Evolutionary conservation across 768 basidiomycete species (phyloP).

Genomic region (Lactarius evosmus): DNA sequence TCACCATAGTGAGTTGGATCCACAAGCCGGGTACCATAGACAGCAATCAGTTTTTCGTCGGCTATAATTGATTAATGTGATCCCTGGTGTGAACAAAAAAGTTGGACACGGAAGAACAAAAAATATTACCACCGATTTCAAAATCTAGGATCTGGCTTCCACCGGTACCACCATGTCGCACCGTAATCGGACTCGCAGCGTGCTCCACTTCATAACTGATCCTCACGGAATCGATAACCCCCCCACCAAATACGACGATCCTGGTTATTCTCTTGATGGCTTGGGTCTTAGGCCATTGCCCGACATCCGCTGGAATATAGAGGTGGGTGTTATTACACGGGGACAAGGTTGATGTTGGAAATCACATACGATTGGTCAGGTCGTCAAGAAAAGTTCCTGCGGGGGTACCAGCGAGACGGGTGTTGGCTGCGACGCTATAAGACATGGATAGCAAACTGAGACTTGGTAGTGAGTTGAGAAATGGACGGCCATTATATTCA

Average conservation of each 20-base stretch:
- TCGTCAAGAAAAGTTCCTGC: neutral
- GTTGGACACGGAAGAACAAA: no score
- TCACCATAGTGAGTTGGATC: no score
- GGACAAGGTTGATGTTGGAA: neutral
- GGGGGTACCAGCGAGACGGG: neutral
- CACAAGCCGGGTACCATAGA: no score
- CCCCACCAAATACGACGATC: neutral
- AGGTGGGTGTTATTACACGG: neutral
- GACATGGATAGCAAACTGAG: neutral
- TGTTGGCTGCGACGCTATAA: neutral
- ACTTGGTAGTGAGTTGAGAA: neutral
- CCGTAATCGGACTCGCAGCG: neutral
- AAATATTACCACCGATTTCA: neutral
- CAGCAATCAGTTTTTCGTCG: no score
- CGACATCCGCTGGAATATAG: neutral
- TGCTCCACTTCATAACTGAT: neutral
- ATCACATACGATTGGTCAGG: neutral
- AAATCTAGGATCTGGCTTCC: no score
- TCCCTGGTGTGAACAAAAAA: no score
- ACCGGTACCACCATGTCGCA: neutral
- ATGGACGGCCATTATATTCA: neutral
- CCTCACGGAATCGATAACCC: neutral
- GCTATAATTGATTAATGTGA: no score
- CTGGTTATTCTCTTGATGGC: neutral
- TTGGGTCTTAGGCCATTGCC: neutral